Conservation (phyloP, 148 eudicot species). For the Camellia granthamiana region DNA sequence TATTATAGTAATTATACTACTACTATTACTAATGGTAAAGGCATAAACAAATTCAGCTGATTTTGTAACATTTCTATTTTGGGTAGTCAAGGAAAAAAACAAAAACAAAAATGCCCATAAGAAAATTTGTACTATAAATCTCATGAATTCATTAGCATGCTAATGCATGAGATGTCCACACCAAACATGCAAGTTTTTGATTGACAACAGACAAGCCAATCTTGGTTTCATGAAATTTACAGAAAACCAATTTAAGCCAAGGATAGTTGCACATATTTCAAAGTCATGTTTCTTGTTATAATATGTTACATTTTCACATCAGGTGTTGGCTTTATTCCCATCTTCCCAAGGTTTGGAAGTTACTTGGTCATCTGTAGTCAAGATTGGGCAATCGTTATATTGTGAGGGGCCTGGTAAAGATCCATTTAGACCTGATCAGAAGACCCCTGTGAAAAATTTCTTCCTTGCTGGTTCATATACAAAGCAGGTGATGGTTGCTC, state of each 20-base stretch:
- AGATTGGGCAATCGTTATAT: slow-evolving; percentile 88
- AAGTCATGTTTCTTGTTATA: neutral
- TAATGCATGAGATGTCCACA: neutral
- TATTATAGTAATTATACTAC: too few relatives aligned
- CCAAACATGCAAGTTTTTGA: neutral
- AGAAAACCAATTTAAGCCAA: neutral
- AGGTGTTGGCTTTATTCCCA: slow-evolving; percentile 84
- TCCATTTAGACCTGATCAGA: slow-evolving; percentile 97
- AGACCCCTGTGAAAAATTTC: slow-evolving; percentile 85
- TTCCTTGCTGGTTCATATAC: slow-evolving; percentile 98
- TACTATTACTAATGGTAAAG: too few relatives aligned
- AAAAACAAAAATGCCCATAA: too few relatives aligned
- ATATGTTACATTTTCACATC: slow-evolving; percentile 4
- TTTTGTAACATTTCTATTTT: neutral
- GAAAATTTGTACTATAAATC: neutral
- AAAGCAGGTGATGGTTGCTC: slow-evolving; percentile 62
- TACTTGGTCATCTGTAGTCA: slow-evolving; percentile 94
- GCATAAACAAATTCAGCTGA: too few relatives aligned
- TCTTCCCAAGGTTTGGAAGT: slow-evolving; percentile 91
- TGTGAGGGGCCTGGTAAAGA: slow-evolving; percentile 98
- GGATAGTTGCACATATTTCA: neutral
- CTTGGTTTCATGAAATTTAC: neutral
- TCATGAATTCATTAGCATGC: neutral
- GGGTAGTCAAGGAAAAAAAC: neutral
- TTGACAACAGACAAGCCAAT: neutral